phyloP scores from a whole-genome alignment of 768 basidiomycete genomes.

The Boletellus ananiceps region DNA sequence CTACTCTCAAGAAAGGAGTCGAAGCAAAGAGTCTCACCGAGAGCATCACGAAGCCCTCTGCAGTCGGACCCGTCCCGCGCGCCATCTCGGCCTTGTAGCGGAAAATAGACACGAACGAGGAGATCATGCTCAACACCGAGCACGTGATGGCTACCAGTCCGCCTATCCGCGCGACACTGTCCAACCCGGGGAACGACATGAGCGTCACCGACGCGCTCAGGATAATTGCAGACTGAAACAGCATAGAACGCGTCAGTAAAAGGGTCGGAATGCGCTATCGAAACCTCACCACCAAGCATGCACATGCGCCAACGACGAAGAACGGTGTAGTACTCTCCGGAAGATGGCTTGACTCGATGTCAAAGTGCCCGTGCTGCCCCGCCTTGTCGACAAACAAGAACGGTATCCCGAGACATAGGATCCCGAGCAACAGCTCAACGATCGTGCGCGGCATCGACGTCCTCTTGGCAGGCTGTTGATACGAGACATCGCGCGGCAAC shows the following conservation, averaged over 20 bases:
- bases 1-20: too few species aligned
- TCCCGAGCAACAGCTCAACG: constrained; percentile 55
- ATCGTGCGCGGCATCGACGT: constrained; percentile 45
- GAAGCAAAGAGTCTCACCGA: constrained; percentile 27
- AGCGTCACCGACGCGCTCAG: constrained; percentile 80
- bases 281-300: constrained; percentile 56
- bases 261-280: constrained; percentile 40
- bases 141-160: constrained; percentile 66
- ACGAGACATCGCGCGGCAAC: constrained; percentile 50
- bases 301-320: constrained; percentile 61
- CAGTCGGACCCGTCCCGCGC: constrained; percentile 39
- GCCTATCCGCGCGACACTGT: constrained; percentile 56
- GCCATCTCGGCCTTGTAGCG: constrained; percentile 64
- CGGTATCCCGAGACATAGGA: constrained; percentile 74
- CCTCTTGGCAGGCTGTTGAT: constrained; percentile 25
- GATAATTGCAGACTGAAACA: constrained; percentile 65
- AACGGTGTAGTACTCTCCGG: constrained; percentile 47
- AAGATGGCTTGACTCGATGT: constrained; percentile 54
- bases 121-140: constrained; percentile 64
- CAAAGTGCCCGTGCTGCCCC: constrained; percentile 41
- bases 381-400: constrained; percentile 64
- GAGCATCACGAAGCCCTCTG: constrained; percentile 56
- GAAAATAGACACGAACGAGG: constrained; percentile 66
- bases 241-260: neutral
- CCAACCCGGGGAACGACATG: constrained; percentile 72